Evolutionary conservation across 768 basidiomycete species (phyloP), one percentile per base, ranked within the genome.

Genomic region (Holtermanniella nyarrowii): DNA sequence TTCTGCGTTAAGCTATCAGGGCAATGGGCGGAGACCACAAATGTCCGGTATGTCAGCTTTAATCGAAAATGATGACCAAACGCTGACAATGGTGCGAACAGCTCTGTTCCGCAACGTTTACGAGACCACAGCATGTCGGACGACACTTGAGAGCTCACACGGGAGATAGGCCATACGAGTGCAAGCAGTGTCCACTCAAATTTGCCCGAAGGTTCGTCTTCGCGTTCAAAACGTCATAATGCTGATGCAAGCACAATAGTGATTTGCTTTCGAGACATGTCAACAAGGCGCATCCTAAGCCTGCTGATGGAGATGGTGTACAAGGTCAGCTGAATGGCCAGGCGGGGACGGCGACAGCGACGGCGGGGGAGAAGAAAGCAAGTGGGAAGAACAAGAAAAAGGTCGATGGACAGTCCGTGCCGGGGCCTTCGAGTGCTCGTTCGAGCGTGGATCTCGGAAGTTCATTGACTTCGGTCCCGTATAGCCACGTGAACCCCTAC

Each of bases 91-190:
- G 13, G 26, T 13, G 3, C 16, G 24, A 23, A 24, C 20, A 67
- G 66, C 56, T 70, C 1, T 70, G 69, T 46, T 53, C 58, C 41
- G 66, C 65, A n/a, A 66, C 69, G 0, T 70, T 70, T 52, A 70
- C 69, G 5, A 49, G 69, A 25, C 66, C 66, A 18, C 69, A 70
- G 53, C 69, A 70, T 65, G 69, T 70, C 41, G 69, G 69, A 5
- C 46, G 69, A 48, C 69, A 70, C 54, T 54, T 70, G 23, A 50
- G 69, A 23, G 61, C 69, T 3, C 69, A 70, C 49, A 70, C 69
- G 2, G 69, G 69, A 44, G 65, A 67, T 43, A 62, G 65, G 50
- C 69, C 69, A 13, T 70, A 70, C 40, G 61, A 59, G 18, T 70
- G 69, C 50, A 61, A 63, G 49, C 59, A 66, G 37, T 71, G 67